Evolutionary conservation across 1,284 basidiomycete species (phyloP), one percentile per base, ranked within the genome.

Genomic region (Violaceomyces palustris): DNA sequence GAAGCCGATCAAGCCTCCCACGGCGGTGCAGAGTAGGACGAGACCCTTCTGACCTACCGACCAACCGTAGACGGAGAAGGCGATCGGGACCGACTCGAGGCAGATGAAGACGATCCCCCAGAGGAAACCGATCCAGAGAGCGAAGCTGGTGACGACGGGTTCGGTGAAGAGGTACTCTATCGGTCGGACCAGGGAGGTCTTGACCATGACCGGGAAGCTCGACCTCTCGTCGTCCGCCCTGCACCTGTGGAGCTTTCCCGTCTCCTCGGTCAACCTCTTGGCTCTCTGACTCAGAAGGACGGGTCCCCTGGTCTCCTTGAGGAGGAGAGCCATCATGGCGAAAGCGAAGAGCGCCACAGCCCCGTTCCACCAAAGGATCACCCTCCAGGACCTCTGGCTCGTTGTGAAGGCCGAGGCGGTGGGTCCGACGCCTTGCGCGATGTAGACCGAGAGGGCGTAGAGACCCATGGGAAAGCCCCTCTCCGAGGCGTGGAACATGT

Each of bases 1-100:
- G 29, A 85, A 83, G 0, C 86, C 88, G 29, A 88, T 59, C 32
- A 29, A 23, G 41, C 58, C 64, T 17, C 66, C 64, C 5, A 64
- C 51, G 8, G 51, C 61, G 18, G 64, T 53, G 35, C 50, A 45
- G 24, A 67, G 51, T 4, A 68, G 46, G 4, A 58, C 55, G 30
- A 58, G 17, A 23, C 55, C 57, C 17, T 51, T 47, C 41, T 68
- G 52, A 11, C 52, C 45, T 10, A 47, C 22, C 23, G 50, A 47
- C 58, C 60, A 68, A n/a, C 56, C 56, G 43, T 68, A 67, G 2
- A 39, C 31, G n/a, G 54, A 23, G 40, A 73, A 75, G 27, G 71
- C 66, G 38, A 62, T 52, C 9, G 66, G 63, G 22, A 67, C 52
- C 3, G 57, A 42, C 40, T 52, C 57, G 28, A 60, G 45, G 8